phyloP scores from a whole-genome alignment of 495 filamentous ascomycete species.

The Neurospora tetraspora region DNA sequence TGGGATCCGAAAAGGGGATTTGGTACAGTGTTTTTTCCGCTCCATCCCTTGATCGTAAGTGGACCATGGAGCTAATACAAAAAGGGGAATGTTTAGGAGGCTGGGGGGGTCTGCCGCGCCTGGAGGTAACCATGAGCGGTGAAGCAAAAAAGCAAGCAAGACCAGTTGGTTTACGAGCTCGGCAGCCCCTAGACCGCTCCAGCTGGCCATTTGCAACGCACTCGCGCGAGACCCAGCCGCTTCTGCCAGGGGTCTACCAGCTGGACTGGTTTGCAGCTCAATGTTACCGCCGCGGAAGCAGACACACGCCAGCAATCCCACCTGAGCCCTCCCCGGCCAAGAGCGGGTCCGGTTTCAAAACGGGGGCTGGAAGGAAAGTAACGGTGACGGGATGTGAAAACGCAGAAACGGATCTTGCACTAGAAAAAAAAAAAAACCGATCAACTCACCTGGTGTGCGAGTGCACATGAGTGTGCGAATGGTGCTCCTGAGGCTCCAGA shows the following conservation, averaged over 20 bases:
- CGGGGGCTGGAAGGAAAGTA: neutral
- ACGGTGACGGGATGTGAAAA: neutral
- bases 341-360: neutral
- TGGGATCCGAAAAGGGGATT: neutral
- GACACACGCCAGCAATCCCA: neutral
- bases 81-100: neutral
- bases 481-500: neutral
- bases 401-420: conserved; percentile 6
- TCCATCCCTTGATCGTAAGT: neutral
- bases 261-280: neutral
- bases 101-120: neutral
- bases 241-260: neutral
- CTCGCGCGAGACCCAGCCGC: neutral
- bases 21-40: neutral
- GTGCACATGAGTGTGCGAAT: neutral
- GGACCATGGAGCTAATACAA: neutral
- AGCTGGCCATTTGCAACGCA: neutral
- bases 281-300: neutral
- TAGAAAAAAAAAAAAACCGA: conserved; percentile 8
- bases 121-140: neutral
- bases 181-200: neutral
- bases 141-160: neutral
- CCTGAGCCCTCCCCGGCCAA: neutral
- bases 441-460: conserved; percentile 19
- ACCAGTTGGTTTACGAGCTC: neutral